Evolutionary conservation across 306 rosid genomes (phyloP), one percentile per base, ranked within the genome.

Genomic region (Prunus davidiana): DNA sequence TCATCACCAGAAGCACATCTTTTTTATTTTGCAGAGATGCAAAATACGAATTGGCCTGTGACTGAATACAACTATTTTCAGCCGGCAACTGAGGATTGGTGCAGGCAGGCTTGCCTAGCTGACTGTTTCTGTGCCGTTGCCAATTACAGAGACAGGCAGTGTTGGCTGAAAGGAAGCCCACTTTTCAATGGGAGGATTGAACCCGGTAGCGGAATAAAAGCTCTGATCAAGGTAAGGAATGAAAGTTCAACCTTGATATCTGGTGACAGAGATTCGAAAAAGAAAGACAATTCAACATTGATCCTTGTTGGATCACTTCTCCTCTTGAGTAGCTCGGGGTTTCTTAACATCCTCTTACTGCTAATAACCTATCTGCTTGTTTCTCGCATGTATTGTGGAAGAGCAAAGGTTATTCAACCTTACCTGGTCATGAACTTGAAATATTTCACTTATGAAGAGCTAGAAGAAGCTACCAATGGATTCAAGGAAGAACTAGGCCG

Each of bases 71-170:
- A 50, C 3, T 0, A 30, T 3, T 52, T 47, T 38, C 1, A 4
- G 7, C 1, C 13, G 0, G 81, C 32, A 10, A 12, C 34, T 5
- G 88, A 79, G 72, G 82, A 84, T 13, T 74, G 77, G 79, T 84
- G 88, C 57, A 75, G 64, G 57, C 55, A 51, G 7, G 70, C 16
- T 0, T 87, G 87, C 79, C 64, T 84, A 41, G 32, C 8, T 14
- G 92, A 90, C 76, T 90, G 96, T 14, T 28, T 79, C 50, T 90
- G 93, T 71, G 84, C 80, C 9, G 85, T 78, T 58, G 87, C 80
- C 7, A 61, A 77, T 62, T 86, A 74, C 70, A 72, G 78, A 64
- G 1, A 13, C 19, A 79, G 78, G 12, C 71, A 76, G 0, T 88
- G 89, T 67, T 86, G 87, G 88, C 83, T 81, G 77, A 84, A 84